Evolutionary conservation across 2,329 filamentous ascomycete genomes (phyloP), one percentile per base, ranked within the genome.

Genomic region (Chrysoporthe cubensis): DNA sequence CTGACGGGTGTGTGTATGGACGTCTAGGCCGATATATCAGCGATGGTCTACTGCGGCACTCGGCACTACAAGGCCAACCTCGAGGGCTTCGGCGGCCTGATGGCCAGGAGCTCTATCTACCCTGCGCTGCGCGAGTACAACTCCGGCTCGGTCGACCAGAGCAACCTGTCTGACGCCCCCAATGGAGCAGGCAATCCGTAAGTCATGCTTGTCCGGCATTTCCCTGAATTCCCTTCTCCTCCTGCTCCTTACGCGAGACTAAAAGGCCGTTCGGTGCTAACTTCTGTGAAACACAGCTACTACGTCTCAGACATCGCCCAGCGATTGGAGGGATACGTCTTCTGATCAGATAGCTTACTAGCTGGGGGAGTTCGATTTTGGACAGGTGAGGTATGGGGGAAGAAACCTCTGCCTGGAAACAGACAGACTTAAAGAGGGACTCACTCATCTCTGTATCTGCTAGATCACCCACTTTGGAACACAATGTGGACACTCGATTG

Each of bases 121-220:
- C 75, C 76, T 67, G 79, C 79, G 7, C 74, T 80, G 34, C 76
- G 79, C 61, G 74, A 75, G 60, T 81, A 80, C 73, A 81, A 81
- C 75, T 80, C 79, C 6, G 80, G 80, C 52, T 74, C 71, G 42
- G 75, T 80, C 62, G 74, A 80, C 72, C 52, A 69, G 32, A 66
- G 70, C 65, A 71, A 82, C 71, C 74, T 81, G 42, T 79, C 77
- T 69, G 73, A 78, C 57, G 76, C 65, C 4, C 50, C 68, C 2
- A 58, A 60, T 21, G 67, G 67, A 7, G 57, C 14, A 13, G 67
- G 67, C 4, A 63, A 59, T 37, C 43, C 68, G 7, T 64, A 11
- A 43, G 44, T 48, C 18, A 32, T 26, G 18, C 13, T 59, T 43
- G 3, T 58, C 32, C 8, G 2, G 4, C 9, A 13, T 58, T n/a